These are phyloP conservation scores for Allantophomopsis cytisporea DNA, from an alignment of 2,329 filamentous ascomycete species.

Conservation along the genomic window DNA sequence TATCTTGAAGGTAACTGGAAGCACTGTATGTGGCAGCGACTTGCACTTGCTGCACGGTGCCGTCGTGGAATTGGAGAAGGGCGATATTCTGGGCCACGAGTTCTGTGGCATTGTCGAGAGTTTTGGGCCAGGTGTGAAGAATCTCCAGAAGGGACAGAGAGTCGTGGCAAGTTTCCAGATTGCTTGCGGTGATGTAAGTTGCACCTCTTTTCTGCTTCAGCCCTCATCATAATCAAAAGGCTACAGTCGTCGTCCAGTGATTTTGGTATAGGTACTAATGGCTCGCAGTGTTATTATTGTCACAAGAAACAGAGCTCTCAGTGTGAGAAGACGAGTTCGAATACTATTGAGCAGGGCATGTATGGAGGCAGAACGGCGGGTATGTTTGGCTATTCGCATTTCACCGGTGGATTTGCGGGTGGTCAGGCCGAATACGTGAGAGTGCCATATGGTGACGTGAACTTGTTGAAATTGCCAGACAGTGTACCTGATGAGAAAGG, in stretches of 20 bases:
- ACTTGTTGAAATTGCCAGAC: constrained; percentile 66
- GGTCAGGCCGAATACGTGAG: constrained; percentile 81
- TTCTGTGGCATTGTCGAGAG: constrained; percentile 34
- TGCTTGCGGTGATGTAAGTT: constrained; percentile 43
- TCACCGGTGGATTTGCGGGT: constrained; percentile 77
- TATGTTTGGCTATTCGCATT: constrained; percentile 62
- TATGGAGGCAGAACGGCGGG: constrained; percentile 68
- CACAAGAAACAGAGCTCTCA: constrained; percentile 65
- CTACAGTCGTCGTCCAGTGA: too few relatives aligned
- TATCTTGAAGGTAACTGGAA: constrained; percentile 59
- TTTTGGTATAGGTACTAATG: too few relatives aligned
- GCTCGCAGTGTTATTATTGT: constrained; percentile 55
- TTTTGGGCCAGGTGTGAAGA: constrained; percentile 35
- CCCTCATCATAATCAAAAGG: background rate
- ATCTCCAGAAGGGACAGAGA: constrained; percentile 44
- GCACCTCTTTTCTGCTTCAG: constrained; percentile 6
- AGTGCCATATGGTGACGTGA: constrained; percentile 69
- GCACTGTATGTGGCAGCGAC: constrained; percentile 21
- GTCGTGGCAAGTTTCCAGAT: constrained; percentile 86
- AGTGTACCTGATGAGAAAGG: constrained; percentile 75
- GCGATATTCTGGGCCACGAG: constrained; percentile 39
- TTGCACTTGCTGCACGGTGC: constrained; percentile 21
- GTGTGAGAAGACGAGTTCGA: constrained; percentile 69
- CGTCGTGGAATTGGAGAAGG: constrained; percentile 31
- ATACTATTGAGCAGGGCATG: constrained; percentile 57